These are phyloP conservation scores for Cyclotella sp. DNA, from an alignment of 108 stramenopile species.

Conservation along the genomic window DNA sequence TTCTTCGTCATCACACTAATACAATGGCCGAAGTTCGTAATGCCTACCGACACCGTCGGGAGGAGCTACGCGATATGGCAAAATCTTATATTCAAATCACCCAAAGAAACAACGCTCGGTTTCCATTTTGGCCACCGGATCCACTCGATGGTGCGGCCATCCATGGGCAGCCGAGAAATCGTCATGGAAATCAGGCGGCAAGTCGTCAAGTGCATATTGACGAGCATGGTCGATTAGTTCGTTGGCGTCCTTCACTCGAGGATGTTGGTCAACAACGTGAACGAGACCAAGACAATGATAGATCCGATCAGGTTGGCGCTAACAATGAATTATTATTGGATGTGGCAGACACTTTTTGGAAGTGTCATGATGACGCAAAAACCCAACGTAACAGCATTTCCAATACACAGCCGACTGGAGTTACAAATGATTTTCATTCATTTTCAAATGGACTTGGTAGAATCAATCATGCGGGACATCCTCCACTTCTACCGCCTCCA, in stretches of 20 bases:
- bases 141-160: not conserved
- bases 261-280: not conserved
- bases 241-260: not conserved
- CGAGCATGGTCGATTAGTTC: conserved; percentile 3
- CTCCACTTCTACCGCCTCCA: not conserved
- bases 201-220: not conserved
- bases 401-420: not conserved
- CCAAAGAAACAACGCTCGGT: not conserved
- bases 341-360: conserved; percentile 22
- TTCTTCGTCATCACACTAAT: not conserved
- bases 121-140: not conserved
- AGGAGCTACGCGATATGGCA: conserved; percentile 6
- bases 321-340: conserved; percentile 10
- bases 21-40: not conserved
- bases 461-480: not conserved
- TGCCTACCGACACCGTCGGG: not conserved
- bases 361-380: not conserved
- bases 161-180: not conserved
- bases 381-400: not conserved
- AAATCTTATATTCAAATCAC: not conserved
- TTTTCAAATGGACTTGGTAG: not conserved
- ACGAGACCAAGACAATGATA: not conserved
- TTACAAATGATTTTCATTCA: not conserved
- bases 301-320: not conserved
- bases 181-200: not conserved